Conservation (phyloP, 2,329 filamentous ascomycete genomes). For the Neonectria sp. region DNA sequence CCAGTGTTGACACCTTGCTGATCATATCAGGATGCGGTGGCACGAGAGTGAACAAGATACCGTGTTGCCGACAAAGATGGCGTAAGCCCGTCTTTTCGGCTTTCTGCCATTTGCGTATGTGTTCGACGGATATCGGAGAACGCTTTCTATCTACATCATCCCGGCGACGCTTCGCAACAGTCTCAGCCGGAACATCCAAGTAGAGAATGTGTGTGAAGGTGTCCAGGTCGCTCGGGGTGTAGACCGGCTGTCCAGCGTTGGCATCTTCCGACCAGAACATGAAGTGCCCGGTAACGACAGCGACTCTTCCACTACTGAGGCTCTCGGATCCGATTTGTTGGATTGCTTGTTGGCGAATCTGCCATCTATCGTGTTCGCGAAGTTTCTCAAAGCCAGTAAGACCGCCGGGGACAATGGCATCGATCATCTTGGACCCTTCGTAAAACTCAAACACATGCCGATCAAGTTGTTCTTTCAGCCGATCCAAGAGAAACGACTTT, state of each 20-base stretch:
- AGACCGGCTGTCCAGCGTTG: slow-evolving; percentile 50
- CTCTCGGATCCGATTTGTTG: slow-evolving; percentile 58
- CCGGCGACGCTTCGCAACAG: slow-evolving; percentile 55
- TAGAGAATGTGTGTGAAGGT: slow-evolving; percentile 73
- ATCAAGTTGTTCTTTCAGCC: slow-evolving; percentile 55
- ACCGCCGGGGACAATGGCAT: slow-evolving; percentile 59
- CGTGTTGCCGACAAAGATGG: slow-evolving; percentile 58
- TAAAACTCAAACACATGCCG: slow-evolving; percentile 60
- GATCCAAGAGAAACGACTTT: slow-evolving; percentile 62
- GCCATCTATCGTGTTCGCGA: slow-evolving; percentile 52
- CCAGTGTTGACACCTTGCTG: slow-evolving; percentile 12
- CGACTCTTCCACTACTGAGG: slow-evolving; percentile 50
- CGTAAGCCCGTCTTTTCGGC: slow-evolving; percentile 61
- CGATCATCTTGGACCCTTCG: slow-evolving; percentile 68
- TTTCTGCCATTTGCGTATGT: slow-evolving; percentile 64
- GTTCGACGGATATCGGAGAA: slow-evolving; percentile 46
- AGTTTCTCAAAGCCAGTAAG: slow-evolving; percentile 63
- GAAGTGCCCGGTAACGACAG: slow-evolving; percentile 69
- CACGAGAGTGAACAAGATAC: slow-evolving; percentile 62
- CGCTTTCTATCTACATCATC: slow-evolving; percentile 58
- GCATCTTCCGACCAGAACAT: slow-evolving; percentile 66
- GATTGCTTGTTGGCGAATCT: slow-evolving; percentile 63
- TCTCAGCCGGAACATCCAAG: slow-evolving; percentile 57
- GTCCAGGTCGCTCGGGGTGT: slow-evolving; percentile 61
- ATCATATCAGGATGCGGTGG: slow-evolving; percentile 45